Conservation (phyloP, 331 rosid genomes). For the Malus hybrid region DNA sequence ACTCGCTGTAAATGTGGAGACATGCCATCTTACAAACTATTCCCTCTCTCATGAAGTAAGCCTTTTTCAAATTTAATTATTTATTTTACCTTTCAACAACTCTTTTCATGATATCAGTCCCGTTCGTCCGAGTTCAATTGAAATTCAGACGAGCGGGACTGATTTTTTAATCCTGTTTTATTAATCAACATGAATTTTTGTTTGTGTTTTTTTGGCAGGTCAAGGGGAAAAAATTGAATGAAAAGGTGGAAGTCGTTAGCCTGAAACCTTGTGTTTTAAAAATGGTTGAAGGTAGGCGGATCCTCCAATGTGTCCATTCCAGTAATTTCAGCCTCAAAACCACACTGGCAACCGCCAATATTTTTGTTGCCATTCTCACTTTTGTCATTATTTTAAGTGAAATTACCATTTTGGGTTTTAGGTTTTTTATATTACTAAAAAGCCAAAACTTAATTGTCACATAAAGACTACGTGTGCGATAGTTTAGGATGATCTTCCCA, state of each 20-base stretch:
- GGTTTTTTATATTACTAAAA: neutral
- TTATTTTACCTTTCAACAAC: neutral
- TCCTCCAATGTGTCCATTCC: neutral
- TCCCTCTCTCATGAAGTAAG: slow-evolving; percentile 79
- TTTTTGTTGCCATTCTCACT: neutral
- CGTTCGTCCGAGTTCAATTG: fast-evolving
- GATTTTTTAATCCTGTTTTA: neutral
- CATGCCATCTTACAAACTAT: slow-evolving; percentile 85
- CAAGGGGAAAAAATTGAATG: slow-evolving; percentile 66
- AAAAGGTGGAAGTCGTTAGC: slow-evolving; percentile 50
- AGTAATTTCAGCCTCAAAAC: neutral
- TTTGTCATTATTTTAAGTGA: neutral
- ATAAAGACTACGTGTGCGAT: neutral
- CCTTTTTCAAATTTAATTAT: neutral
- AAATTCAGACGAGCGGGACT: too few species aligned
- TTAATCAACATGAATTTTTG: neutral
- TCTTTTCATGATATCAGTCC: neutral
- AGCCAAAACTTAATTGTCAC: neutral
- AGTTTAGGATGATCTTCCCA: neutral
- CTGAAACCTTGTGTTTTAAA: slow-evolving; percentile 77
- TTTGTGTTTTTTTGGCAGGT: slow-evolving; percentile 27
- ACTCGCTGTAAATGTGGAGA: slow-evolving; percentile 76
- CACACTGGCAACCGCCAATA: neutral
- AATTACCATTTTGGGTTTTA: neutral
- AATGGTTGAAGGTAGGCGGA: slow-evolving; percentile 94